Conservation (phyloP, 495 filamentous ascomycete genomes). For the Neurospora terricola region DNA sequence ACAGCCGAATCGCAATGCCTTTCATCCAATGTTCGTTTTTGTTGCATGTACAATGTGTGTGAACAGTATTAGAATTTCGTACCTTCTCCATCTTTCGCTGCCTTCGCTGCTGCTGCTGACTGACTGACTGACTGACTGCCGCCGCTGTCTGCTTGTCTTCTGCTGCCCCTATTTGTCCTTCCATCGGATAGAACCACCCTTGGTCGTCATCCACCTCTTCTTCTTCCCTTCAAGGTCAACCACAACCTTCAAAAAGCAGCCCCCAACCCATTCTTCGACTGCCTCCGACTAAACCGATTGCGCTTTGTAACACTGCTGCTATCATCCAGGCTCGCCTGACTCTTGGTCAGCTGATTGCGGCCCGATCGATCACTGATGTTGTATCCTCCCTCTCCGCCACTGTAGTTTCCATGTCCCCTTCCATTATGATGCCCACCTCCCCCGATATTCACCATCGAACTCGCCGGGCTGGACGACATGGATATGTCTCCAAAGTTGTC, state of each 20-base stretch:
- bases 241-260: slow-evolving; percentile 30
- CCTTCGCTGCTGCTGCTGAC: background rate
- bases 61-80: background rate
- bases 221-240: too few species aligned
- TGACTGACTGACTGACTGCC: background rate
- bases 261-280: slow-evolving; percentile 82
- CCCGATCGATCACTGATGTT: slow-evolving; percentile 39
- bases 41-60: background rate
- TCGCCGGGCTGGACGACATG: slow-evolving; percentile 63
- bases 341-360: slow-evolving; percentile 43
- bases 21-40: background rate
- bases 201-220: too few species aligned
- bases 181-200: background rate
- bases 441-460: slow-evolving; percentile 45
- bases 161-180: background rate
- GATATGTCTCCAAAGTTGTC: slow-evolving; percentile 66
- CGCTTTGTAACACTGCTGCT: slow-evolving; percentile 36
- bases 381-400: slow-evolving; percentile 8
- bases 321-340: slow-evolving; percentile 47
- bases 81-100: background rate
- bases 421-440: background rate
- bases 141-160: background rate
- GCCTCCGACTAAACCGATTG: slow-evolving; percentile 80
- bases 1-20: background rate
- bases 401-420: background rate